Percentiles rank a stretch among this genome's conserved stretches.
Conservation (phyloP, 139 green algal genomes). For the Picochlorum costavermella region DNA sequence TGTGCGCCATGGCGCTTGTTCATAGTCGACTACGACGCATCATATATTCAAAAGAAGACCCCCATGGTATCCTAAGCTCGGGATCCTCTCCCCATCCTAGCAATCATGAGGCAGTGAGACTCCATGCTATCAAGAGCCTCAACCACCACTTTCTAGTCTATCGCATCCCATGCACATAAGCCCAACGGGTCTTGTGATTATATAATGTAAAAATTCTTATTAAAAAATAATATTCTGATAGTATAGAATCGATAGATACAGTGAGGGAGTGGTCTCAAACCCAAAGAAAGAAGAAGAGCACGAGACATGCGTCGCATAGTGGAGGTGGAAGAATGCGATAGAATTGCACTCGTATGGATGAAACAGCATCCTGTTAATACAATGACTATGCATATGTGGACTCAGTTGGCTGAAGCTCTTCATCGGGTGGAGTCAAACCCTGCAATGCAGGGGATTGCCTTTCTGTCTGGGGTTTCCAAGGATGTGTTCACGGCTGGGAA, state of each 20-base stretch:
- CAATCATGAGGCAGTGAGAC: conserved; percentile 1
- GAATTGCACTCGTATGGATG: conserved; percentile 42
- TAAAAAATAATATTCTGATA: too few species aligned
- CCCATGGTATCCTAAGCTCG: conserved; percentile 41
- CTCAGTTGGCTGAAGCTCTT: conserved; percentile 41
- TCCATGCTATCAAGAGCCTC: conserved; percentile 63
- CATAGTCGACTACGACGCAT: conserved; percentile 73
- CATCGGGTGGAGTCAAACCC: conserved; percentile 42
- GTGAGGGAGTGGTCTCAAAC: too few species aligned
- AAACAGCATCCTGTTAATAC: conserved; percentile 60
- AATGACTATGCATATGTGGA: conserved; percentile 54
- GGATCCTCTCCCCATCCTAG: not conserved
- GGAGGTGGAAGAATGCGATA: not conserved
- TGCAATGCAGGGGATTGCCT: conserved; percentile 49
- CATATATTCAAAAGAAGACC: conserved; percentile 43
- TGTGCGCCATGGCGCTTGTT: conserved; percentile 93
- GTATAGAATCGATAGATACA: too few species aligned
- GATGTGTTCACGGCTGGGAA: conserved; percentile 75
- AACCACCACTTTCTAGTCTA: conserved; percentile 77
- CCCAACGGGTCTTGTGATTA: not conserved
- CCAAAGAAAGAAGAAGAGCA: too few species aligned
- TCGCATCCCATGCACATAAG: not conserved
- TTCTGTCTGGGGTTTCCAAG: conserved; percentile 53
- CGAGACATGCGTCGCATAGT: too few species aligned
- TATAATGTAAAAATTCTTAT: not conserved